Conservation (phyloP, 2,329 filamentous ascomycete genomes). For the Pestalotiopsis sp. region DNA sequence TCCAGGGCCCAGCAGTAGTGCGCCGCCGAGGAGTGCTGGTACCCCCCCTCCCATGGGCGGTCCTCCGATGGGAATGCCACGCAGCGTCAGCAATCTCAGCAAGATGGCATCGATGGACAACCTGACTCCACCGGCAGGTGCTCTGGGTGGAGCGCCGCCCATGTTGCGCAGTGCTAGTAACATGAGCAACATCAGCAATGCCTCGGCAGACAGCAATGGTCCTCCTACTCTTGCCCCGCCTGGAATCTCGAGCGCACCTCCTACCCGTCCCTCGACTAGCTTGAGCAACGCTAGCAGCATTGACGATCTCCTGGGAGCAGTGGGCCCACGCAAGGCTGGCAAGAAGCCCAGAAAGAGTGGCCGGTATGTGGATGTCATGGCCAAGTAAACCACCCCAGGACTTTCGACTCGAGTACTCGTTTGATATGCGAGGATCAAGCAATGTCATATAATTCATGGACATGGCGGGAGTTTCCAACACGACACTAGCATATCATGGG, state of each 20-base stretch:
- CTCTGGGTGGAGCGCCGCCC: constrained; percentile 33
- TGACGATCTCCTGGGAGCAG: constrained; percentile 84
- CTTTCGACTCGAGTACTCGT: neutral
- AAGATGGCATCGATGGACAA: constrained; percentile 39
- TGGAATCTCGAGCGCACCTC: constrained; percentile 51
- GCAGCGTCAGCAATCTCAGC: constrained; percentile 29
- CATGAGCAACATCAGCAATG: constrained; percentile 39
- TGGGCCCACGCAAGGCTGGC: constrained; percentile 66
- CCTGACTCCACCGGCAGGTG: constrained; percentile 29
- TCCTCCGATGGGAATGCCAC: constrained; percentile 24
- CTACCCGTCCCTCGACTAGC: constrained; percentile 73
- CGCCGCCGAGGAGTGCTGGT: constrained; percentile 30
- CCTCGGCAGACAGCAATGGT: constrained; percentile 8
- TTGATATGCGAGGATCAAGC: neutral
- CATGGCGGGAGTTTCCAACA: neutral
- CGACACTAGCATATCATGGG: neutral
- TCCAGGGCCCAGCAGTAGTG: constrained; percentile 31
- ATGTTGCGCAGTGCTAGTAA: constrained; percentile 53
- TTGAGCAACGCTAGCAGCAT: constrained; percentile 94
- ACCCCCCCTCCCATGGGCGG: constrained; percentile 21
- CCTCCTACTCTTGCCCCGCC: constrained; percentile 19
- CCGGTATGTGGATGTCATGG: constrained; percentile 96
- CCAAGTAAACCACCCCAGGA: constrained; percentile 55
- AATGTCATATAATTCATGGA: neutral
- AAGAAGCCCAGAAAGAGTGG: constrained; percentile 81